These are phyloP conservation scores for Echium plantagineum DNA, from an alignment of 257 asterid species.

Conservation along the genomic window DNA sequence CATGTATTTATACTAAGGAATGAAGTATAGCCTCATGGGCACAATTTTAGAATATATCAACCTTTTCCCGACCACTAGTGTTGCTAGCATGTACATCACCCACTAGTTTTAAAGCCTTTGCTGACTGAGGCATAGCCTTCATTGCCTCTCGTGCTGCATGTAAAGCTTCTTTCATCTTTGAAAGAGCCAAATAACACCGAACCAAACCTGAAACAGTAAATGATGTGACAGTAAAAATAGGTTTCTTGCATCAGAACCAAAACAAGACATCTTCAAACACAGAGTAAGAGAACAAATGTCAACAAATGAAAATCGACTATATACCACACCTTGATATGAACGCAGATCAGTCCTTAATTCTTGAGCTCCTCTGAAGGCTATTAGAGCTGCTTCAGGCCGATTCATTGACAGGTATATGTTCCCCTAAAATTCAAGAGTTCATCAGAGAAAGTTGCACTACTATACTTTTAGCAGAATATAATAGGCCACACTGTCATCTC, in stretches of 20 bases:
- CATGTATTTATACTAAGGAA: too few species aligned
- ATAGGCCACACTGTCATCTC: background rate
- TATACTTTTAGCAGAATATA: background rate
- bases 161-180: slow-evolving; percentile 86
- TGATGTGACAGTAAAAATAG: slow-evolving; percentile 3
- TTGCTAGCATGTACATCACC: slow-evolving; percentile 97
- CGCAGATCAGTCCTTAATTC: slow-evolving; percentile 96
- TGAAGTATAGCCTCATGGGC: background rate
- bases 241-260: too few species aligned
- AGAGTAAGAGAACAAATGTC: slow-evolving; percentile 1
- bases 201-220: slow-evolving; percentile 61
- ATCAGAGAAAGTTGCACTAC: background rate
- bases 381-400: slow-evolving; percentile 83
- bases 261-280: background rate
- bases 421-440: slow-evolving; percentile 45
- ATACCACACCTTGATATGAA: slow-evolving; percentile 72
- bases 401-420: slow-evolving; percentile 73
- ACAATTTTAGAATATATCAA: slow-evolving; percentile 6
- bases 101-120: slow-evolving; percentile 88
- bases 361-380: slow-evolving; percentile 82
- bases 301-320: background rate
- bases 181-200: slow-evolving; percentile 71
- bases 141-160: slow-evolving; percentile 95
- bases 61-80: slow-evolving; percentile 88
- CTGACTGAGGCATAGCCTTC: slow-evolving; percentile 98